Conservation (phyloP, 306 rosid genomes). For the Sindora glabra region DNA sequence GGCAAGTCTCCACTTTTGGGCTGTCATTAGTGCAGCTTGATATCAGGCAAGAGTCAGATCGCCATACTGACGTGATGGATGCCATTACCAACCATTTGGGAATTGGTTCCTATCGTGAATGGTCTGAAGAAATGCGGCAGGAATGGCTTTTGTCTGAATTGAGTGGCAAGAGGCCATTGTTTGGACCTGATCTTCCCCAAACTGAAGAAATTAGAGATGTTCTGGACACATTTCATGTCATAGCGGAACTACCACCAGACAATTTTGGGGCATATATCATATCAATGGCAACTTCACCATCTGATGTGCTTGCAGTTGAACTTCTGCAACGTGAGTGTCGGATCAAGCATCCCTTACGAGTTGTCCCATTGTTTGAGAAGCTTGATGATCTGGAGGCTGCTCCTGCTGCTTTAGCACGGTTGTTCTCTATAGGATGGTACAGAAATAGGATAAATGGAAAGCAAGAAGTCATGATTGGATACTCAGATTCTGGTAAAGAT, state of each 20-base stretch:
- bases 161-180: conserved; percentile 80
- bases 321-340: conserved; percentile 90
- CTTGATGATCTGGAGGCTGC: conserved; percentile 93
- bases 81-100: conserved; percentile 86
- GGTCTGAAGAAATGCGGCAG: conserved; percentile 87
- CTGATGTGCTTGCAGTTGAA: conserved; percentile 94
- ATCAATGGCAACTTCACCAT: conserved; percentile 94
- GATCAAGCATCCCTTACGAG: conserved; percentile 68
- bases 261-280: conserved; percentile 96
- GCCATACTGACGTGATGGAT: conserved; percentile 86
- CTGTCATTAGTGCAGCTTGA: conserved; percentile 88
- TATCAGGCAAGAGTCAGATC: conserved; percentile 93
- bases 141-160: conserved; percentile 91
- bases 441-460: conserved; percentile 69
- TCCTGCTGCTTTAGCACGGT: conserved; percentile 86
- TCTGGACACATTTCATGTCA: conserved; percentile 74
- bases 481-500: conserved; percentile 96
- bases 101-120: conserved; percentile 81
- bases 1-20: conserved; percentile 98
- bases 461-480: conserved; percentile 99
- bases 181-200: conserved; percentile 88
- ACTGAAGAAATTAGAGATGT: conserved; percentile 93
- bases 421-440: conserved; percentile 86
- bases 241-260: conserved; percentile 85
- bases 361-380: conserved; percentile 91